phyloP scores from a whole-genome alignment of 2,329 filamentous ascomycete genomes.

The Graphilbum fragrans region DNA sequence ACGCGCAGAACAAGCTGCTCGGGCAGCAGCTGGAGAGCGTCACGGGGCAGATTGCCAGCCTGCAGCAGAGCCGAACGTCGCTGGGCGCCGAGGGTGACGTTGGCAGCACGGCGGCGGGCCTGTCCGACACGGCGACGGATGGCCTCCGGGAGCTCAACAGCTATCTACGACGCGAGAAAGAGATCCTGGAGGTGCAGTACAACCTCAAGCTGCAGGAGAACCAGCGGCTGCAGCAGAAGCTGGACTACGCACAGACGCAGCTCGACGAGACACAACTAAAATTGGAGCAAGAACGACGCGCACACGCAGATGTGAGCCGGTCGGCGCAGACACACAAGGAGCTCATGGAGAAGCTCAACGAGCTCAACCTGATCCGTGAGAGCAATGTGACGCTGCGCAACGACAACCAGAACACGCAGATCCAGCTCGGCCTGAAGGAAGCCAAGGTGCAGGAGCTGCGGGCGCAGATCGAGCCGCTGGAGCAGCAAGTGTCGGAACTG shows the following conservation, averaged over 20 bases:
- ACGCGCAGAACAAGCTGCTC: conserved; percentile 80
- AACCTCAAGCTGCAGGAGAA: conserved; percentile 80
- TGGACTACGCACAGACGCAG: conserved; percentile 76
- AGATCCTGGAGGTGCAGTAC: conserved; percentile 93
- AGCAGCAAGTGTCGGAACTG: conserved; percentile 67
- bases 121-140: conserved; percentile 50
- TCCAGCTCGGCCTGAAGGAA: conserved; percentile 62
- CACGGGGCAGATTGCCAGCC: conserved; percentile 61
- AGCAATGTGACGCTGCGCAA: conserved; percentile 85
- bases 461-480: conserved; percentile 67
- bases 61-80: conserved; percentile 63
- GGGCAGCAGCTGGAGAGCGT: conserved; percentile 82
- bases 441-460: conserved; percentile 64
- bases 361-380: conserved; percentile 91
- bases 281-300: conserved; percentile 76
- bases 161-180: conserved; percentile 89
- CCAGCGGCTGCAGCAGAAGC: conserved; percentile 79
- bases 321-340: conserved; percentile 73
- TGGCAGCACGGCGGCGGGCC: conserved; percentile 25
- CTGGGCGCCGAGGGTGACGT: conserved; percentile 18
- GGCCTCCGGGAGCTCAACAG: conserved; percentile 82
- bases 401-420: conserved; percentile 69
- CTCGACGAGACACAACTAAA: conserved; percentile 83
- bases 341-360: conserved; percentile 86
- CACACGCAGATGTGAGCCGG: conserved; percentile 60